Base-by-base conservation (phyloP, 768 basidiomycete genomes). In the Lentinula aciculospora region DNA sequence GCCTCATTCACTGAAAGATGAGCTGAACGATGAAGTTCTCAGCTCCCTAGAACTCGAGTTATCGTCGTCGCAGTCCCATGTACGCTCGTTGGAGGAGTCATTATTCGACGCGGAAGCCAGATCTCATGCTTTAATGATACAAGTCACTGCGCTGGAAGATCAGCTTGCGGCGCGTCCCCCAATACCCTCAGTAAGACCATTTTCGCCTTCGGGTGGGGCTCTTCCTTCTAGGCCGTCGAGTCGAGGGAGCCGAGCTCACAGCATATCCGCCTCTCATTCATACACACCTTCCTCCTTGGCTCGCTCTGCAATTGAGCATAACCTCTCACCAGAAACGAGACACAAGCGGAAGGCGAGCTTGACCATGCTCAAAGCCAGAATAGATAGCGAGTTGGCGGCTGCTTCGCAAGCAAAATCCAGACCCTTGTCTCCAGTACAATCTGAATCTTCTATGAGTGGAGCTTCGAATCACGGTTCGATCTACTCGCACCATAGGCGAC, bases 351-450 rank as follows among this genome's bases (percentile, higher is more conserved):
- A 84, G 64, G 84, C 92, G 63, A 91, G 89, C 71, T 71, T 94
- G 63, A 84, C 86, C 70, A 94, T 95, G 89, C 82, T 95, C 51
- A 93, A 92, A 66, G 92, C 90, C 21, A 84, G 92, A 44, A 94
- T 94, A 64, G 89, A 93, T 60, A 88, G 89, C 67, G 92, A 94
- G 69, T 73, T 79, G 2, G 71, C 71, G 23, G 62, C 63, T 31
- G 64, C 53, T 19, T 27, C 74, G 36, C 74, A 73, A 31, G 76
- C 82, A 1, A 72, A 78, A 3, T 83, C 82, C 19, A 74, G 84
- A 50, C 75, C 78, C 13, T 71, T 85, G 53, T 86, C 85, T 36
- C 81, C 81, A 23, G 76, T 81, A 29, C 79, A 79, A 28, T 78
- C 76, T 31, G 64, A 66, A 63, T 61, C 67, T 62, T 32, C 69